phyloP scores from a whole-genome alignment of 768 basidiomycete genomes.

The Boletus sensibilis region DNA sequence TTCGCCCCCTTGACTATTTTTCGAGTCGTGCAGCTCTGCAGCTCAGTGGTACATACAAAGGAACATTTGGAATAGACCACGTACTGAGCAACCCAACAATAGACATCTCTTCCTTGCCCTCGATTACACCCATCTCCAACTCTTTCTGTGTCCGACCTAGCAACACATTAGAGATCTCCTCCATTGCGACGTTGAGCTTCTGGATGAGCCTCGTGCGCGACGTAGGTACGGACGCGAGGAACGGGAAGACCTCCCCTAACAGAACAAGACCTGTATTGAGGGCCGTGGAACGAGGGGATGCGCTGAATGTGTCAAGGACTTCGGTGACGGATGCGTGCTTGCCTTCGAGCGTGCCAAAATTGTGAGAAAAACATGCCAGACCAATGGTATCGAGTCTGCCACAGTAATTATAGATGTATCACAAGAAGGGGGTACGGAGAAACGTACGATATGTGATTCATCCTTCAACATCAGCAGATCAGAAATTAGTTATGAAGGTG shows the following conservation, averaged over 20 bases:
- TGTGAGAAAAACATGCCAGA: conserved; percentile 29
- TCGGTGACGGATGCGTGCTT: conserved; percentile 41
- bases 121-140: conserved; percentile 22
- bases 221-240: conserved; percentile 38
- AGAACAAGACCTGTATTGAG: conserved; percentile 34
- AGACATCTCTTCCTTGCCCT: conserved; percentile 23
- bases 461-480: background rate
- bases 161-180: conserved; percentile 39
- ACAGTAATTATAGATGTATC: background rate
- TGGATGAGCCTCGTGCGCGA: conserved; percentile 27
- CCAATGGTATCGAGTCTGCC: background rate
- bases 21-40: background rate
- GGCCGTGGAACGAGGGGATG: conserved; percentile 18
- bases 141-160: conserved; percentile 37
- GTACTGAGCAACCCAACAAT: conserved; percentile 27
- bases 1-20: conserved; percentile 37
- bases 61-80: conserved; percentile 17
- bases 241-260: conserved; percentile 38
- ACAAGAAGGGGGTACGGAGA: background rate
- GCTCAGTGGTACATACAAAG: background rate
- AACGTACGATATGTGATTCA: background rate
- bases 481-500: background rate
- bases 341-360: conserved; percentile 54
- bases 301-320: conserved; percentile 38
- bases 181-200: conserved; percentile 37